Conservation (phyloP, 306 rosid genomes). For the Cucumis cinereus region DNA sequence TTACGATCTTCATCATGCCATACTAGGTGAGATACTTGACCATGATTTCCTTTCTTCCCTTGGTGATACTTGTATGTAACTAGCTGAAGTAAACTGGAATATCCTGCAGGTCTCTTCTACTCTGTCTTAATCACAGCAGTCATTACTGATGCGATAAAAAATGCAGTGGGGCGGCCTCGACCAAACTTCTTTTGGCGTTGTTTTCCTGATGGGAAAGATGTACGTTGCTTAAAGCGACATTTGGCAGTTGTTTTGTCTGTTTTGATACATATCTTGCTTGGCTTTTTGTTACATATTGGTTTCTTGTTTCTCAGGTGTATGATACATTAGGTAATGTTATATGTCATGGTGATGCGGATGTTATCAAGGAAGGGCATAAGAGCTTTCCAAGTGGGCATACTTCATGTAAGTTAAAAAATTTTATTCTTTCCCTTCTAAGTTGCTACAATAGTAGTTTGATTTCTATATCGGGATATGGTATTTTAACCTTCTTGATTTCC, state of each 20-base stretch:
- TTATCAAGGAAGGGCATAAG: conserved; percentile 81
- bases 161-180: conserved; percentile 90
- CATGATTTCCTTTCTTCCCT: background rate
- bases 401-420: conserved; percentile 38
- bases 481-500: background rate
- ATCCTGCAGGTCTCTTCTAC: conserved; percentile 55
- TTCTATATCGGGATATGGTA: background rate
- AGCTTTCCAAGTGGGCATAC: conserved; percentile 97
- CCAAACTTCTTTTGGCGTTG: conserved; percentile 96
- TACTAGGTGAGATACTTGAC: conserved; percentile 44
- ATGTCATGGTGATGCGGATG: conserved; percentile 52
- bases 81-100: background rate
- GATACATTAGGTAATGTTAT: conserved; percentile 61
- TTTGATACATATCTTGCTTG: background rate
- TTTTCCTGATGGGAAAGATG: conserved; percentile 94
- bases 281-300: background rate
- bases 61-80: background rate
- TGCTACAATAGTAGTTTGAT: background rate
- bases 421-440: background rate
- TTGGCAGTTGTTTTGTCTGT: background rate
- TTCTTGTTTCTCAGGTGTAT: conserved; percentile 40
- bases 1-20: conserved; percentile 87
- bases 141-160: conserved; percentile 63
- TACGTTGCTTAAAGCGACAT: conserved; percentile 22
- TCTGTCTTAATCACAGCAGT: conserved; percentile 56